Conservation (phyloP, 768 basidiomycete genomes). For the Boletus fagicola region DNA sequence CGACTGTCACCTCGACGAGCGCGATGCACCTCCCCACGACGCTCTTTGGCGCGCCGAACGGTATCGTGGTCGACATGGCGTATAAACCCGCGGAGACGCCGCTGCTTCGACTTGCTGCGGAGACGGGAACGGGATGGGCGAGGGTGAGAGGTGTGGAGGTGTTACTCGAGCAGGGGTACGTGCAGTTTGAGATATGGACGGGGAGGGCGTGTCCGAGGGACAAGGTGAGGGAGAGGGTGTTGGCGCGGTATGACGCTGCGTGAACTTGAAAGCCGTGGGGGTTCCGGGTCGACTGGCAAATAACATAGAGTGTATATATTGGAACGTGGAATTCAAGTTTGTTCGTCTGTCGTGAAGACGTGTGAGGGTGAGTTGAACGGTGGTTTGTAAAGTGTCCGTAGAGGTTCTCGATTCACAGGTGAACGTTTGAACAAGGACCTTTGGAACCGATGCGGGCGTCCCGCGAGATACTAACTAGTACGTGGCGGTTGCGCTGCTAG, state of each 20-base stretch:
- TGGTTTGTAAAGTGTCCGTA: too few species aligned
- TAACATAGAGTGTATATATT: background rate
- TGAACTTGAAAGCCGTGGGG: background rate
- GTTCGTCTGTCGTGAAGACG: too few species aligned
- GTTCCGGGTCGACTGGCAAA: background rate
- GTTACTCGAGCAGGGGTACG: slow-evolving; percentile 84
- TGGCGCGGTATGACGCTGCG: slow-evolving; percentile 40
- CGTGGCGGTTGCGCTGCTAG: too few species aligned
- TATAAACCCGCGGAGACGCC: slow-evolving; percentile 89
- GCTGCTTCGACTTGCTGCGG: slow-evolving; percentile 64
- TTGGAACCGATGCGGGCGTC: too few species aligned
- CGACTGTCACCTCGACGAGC: background rate
- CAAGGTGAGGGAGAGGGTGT: slow-evolving; percentile 47
- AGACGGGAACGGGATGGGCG: slow-evolving; percentile 53
- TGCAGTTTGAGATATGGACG: slow-evolving; percentile 84
- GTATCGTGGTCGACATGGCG: slow-evolving; percentile 89
- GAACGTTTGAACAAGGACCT: too few species aligned
- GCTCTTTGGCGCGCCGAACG: slow-evolving; percentile 61
- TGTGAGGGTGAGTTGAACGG: too few species aligned
- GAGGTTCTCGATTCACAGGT: too few species aligned
- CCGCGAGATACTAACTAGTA: too few species aligned
- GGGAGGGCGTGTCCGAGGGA: slow-evolving; percentile 56
- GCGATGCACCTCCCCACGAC: slow-evolving; percentile 52
- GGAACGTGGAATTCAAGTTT: too few species aligned
- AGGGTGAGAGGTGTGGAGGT: slow-evolving; percentile 80